phyloP scores from a whole-genome alignment of 352 stramenopile species.

The Phytophthora capsici region DNA sequence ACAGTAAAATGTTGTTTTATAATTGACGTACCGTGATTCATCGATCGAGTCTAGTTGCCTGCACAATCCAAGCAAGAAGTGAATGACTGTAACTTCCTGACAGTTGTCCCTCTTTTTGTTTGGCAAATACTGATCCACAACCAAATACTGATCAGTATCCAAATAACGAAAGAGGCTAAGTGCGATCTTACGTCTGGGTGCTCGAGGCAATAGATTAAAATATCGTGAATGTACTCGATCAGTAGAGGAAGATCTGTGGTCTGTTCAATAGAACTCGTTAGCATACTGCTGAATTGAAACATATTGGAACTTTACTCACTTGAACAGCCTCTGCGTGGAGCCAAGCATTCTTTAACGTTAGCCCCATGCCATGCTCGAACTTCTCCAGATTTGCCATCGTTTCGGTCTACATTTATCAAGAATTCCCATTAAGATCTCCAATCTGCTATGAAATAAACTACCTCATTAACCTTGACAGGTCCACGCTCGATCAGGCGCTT shows the following conservation, averaged over 20 bases:
- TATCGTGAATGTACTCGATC: slow-evolving; percentile 88
- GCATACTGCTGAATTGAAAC: not conserved
- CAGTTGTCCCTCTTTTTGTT: slow-evolving; percentile 80
- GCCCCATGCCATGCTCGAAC: slow-evolving; percentile 90
- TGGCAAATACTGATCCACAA: slow-evolving; percentile 56
- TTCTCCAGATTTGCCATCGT: slow-evolving; percentile 78
- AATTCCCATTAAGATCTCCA: not conserved
- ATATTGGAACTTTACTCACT: slow-evolving; percentile 27
- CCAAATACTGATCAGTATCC: not conserved
- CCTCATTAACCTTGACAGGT: slow-evolving; percentile 55
- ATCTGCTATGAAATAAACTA: not conserved
- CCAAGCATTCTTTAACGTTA: slow-evolving; percentile 92
- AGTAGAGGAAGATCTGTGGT: slow-evolving; percentile 91
- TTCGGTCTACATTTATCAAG: slow-evolving; percentile 44
- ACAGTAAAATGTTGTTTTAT: too few relatives aligned
- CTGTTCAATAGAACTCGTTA: slow-evolving; percentile 31
- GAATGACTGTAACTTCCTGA: slow-evolving; percentile 88
- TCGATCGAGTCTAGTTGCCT: slow-evolving; percentile 87
- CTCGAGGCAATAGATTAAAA: slow-evolving; percentile 83
- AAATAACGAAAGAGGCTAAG: not conserved
- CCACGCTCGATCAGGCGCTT: slow-evolving; percentile 71
- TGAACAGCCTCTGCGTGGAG: slow-evolving; percentile 89
- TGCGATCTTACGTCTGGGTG: slow-evolving; percentile 53
- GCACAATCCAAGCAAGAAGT: slow-evolving; percentile 86
- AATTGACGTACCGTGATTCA: slow-evolving; percentile 63